Evolutionary conservation across 345 rosid genomes (phyloP).

Genomic region (Hibiscus syriacus): DNA sequence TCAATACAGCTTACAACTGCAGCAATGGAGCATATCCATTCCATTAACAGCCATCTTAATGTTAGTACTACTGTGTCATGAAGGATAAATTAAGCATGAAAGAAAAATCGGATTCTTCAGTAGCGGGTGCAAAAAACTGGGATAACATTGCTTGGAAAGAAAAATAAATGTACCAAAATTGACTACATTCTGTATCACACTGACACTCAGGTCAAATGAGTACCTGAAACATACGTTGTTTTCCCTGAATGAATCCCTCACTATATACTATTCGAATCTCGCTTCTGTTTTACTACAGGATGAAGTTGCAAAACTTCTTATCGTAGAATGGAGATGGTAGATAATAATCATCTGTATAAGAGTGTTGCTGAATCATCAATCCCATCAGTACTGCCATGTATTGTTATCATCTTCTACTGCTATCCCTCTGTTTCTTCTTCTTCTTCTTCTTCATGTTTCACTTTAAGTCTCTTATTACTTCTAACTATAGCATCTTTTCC

Average conservation of each 20-base stretch:
- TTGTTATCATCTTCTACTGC: not conserved
- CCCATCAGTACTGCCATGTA: not conserved
- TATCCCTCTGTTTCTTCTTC: not conserved
- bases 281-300: not conserved
- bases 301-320: too few relatives aligned
- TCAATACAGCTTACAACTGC: too few relatives aligned
- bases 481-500: slow-evolving; percentile 2
- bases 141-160: too few relatives aligned
- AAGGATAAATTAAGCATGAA: too few relatives aligned
- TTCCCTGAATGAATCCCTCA: not conserved
- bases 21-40: too few relatives aligned
- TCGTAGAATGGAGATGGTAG: not conserved
- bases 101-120: too few relatives aligned
- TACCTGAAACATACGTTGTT: not conserved
- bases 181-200: too few relatives aligned
- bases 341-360: not conserved
- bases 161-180: too few relatives aligned
- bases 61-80: too few relatives aligned
- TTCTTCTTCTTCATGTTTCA: not conserved
- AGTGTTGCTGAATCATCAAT: not conserved
- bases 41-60: too few relatives aligned
- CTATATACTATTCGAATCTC: not conserved
- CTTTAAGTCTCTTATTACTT: not conserved
- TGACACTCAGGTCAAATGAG: too few relatives aligned
- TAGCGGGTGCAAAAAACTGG: too few relatives aligned